Evolutionary conservation across 1,139 yeast species (phyloP).

Genomic region (Nematodospora anomalae): DNA sequence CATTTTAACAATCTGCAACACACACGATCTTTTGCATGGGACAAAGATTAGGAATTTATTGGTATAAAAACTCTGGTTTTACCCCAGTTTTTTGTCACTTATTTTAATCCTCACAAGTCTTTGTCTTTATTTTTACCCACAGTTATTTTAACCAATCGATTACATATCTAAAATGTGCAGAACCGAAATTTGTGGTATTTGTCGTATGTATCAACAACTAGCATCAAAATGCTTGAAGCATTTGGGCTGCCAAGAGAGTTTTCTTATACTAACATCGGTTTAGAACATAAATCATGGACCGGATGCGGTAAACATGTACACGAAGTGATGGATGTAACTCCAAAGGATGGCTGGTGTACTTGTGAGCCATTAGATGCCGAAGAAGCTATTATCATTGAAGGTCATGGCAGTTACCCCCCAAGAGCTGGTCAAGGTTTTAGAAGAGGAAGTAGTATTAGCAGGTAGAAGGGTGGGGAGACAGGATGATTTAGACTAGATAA

Average conservation of each 20-base stretch:
- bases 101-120: background rate
- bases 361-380: slow-evolving; percentile 26
- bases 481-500: too few relatives aligned
- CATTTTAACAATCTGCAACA: background rate
- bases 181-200: slow-evolving; percentile 38
- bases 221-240: slow-evolving; percentile 13
- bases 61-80: background rate
- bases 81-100: background rate
- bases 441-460: slow-evolving; percentile 13
- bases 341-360: slow-evolving; percentile 41
- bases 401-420: slow-evolving; percentile 38
- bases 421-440: slow-evolving; percentile 42
- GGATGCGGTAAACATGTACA: slow-evolving; percentile 38
- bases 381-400: slow-evolving; percentile 18
- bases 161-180: slow-evolving; percentile 29
- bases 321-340: slow-evolving; percentile 34
- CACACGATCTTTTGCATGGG: background rate
- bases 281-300: slow-evolving; percentile 35
- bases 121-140: background rate
- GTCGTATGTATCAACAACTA: slow-evolving; percentile 22
- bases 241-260: too few relatives aligned
- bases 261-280: slow-evolving; percentile 4
- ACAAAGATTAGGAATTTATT: too few relatives aligned
- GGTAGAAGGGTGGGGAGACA: too few relatives aligned
- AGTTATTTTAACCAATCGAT: background rate